Percentiles rank a stretch among this genome's conserved stretches.
phyloP scores from a whole-genome alignment of 1,284 basidiomycete species.

The Prillingera fragicola region DNA sequence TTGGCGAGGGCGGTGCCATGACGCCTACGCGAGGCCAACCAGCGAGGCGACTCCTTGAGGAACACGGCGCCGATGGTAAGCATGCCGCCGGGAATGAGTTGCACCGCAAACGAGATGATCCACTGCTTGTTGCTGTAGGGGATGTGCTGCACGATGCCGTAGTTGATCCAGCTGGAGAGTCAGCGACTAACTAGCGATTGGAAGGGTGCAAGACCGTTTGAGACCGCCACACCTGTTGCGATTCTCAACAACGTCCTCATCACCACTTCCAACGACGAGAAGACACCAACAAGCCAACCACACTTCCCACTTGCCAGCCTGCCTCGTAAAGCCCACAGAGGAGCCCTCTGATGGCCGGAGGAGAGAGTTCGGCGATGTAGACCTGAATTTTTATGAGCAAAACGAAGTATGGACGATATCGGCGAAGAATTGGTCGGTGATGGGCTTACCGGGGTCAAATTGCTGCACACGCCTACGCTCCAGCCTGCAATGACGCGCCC shows the following conservation, averaged over 20 bases:
- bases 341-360: constrained; percentile 44
- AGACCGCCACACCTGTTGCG: too few species aligned
- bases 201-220: too few species aligned
- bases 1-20: constrained; percentile 48
- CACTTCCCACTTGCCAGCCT: constrained; percentile 42
- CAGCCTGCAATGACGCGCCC: constrained; percentile 40
- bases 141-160: constrained; percentile 48
- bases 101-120: constrained; percentile 54
- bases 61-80: constrained; percentile 50
- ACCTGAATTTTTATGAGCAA: too few species aligned
- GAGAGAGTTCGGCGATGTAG: constrained; percentile 45
- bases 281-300: constrained; percentile 52
- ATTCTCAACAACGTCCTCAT: too few species aligned
- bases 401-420: too few species aligned
- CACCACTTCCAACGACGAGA: too few species aligned
- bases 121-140: constrained; percentile 43
- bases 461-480: constrained; percentile 32
- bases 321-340: constrained; percentile 54
- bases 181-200: too few species aligned
- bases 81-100: constrained; percentile 54
- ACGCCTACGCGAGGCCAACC: constrained; percentile 50
- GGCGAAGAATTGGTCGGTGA: constrained; percentile 46
- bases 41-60: constrained; percentile 53
- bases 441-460: constrained; percentile 37
- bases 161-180: constrained; percentile 51